Evolutionary conservation across 108 stramenopile genomes (phyloP).

Genomic region (Nannochloropsis gaditana): DNA sequence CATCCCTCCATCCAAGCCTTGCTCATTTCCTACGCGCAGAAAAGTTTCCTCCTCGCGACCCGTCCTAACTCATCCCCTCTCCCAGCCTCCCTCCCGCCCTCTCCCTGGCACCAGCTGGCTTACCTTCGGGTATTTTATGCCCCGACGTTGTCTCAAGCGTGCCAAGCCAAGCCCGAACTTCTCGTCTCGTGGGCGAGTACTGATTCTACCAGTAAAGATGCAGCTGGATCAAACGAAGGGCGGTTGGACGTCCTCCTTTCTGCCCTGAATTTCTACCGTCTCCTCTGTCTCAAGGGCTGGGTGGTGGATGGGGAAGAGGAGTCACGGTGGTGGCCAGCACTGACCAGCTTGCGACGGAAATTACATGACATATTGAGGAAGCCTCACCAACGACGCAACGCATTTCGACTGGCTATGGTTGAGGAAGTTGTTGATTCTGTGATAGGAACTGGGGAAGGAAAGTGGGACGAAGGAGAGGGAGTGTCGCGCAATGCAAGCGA

Average conservation of each 20-base stretch:
- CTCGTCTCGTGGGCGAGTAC: background rate
- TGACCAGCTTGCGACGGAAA: background rate
- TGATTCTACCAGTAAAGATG: background rate
- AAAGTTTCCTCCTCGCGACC: background rate
- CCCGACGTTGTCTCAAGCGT: background rate
- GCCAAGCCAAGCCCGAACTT: background rate
- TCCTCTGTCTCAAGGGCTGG: slow-evolving; percentile 10
- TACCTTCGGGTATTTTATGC: background rate
- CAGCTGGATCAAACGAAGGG: background rate
- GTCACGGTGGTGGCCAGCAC: background rate
- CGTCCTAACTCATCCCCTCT: background rate
- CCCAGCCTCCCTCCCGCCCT: background rate
- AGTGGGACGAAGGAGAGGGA: background rate
- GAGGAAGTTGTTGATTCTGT: background rate
- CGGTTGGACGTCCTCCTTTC: background rate
- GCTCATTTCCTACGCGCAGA: background rate
- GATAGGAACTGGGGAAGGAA: background rate
- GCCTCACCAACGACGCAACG: background rate
- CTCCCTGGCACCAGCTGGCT: background rate
- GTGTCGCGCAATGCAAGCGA: too few relatives aligned
- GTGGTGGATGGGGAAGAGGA: background rate
- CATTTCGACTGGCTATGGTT: background rate
- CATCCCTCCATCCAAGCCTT: slow-evolving; percentile 14
- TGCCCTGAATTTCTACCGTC: background rate
- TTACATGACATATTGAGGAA: background rate